Conservation (phyloP, 139 green algal genomes). For the Chlorella ohadii region DNA sequence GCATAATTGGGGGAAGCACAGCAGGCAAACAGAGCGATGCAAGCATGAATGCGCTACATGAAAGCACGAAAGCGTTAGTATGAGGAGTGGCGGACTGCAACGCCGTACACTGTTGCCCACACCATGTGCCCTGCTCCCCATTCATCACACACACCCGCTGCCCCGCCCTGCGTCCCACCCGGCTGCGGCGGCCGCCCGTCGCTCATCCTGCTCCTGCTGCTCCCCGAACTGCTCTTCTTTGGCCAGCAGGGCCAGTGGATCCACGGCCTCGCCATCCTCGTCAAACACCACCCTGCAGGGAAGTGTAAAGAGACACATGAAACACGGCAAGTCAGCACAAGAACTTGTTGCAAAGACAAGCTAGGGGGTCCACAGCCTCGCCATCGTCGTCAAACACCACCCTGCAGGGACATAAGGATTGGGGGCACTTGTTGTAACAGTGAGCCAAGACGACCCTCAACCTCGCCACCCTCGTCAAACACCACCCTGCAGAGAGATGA, state of each 20-base stretch:
- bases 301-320: not conserved
- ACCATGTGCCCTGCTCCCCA: no score
- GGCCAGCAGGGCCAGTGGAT: slow-evolving; percentile 71
- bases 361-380: slow-evolving; percentile 67
- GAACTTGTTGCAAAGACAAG: no score
- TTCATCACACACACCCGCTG: no score
- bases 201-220: not conserved
- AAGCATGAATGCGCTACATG: no score
- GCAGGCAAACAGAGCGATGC: no score
- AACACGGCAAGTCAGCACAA: no score
- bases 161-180: not conserved
- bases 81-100: no score
- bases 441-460: slow-evolving; percentile 69
- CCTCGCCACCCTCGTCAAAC: slow-evolving; percentile 81
- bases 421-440: no score
- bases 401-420: slow-evolving; percentile 40
- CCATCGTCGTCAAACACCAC: slow-evolving; percentile 86
- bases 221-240: slow-evolving; percentile 16
- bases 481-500: slow-evolving; percentile 55
- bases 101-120: no score
- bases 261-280: slow-evolving; percentile 67
- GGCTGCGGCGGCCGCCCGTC: not conserved
- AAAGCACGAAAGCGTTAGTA: no score
- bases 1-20: no score
- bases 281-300: slow-evolving; percentile 79